A percentile compares a stretch with the other conserved stretches of the same genome.
phyloP scores from a whole-genome alignment of 2,329 filamentous ascomycete genomes.

The Hawksworthiomyces lignivorus region DNA sequence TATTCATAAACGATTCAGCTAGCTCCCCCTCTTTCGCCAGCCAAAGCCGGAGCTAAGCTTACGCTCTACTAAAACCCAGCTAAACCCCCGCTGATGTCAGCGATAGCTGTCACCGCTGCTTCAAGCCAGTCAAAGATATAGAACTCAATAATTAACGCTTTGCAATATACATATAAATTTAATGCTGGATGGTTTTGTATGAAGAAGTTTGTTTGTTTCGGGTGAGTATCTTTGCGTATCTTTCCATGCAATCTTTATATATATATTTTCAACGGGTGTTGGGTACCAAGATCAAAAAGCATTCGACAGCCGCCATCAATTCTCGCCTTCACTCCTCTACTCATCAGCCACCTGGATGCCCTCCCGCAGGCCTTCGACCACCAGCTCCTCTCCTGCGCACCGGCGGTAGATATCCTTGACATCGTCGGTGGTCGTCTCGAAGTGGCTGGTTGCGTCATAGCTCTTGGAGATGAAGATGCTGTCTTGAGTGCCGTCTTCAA shows the following conservation, averaged over 20 bases:
- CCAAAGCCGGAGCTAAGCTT: neutral
- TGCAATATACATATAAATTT: neutral
- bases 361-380: conserved; percentile 80
- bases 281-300: too few relatives aligned
- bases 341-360: conserved; percentile 67
- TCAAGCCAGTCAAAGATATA: too few relatives aligned
- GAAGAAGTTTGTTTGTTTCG: too few relatives aligned
- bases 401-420: conserved; percentile 89
- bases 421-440: conserved; percentile 86
- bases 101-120: too few relatives aligned
- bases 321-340: conserved; percentile 26
- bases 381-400: conserved; percentile 74
- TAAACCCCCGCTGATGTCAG: conserved; percentile 2
- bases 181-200: too few relatives aligned
- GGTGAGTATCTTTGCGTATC: too few relatives aligned
- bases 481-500: conserved; percentile 74
- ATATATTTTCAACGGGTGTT: too few relatives aligned
- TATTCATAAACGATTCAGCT: too few relatives aligned
- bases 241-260: too few relatives aligned
- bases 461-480: conserved; percentile 98
- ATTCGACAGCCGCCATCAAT: too few relatives aligned
- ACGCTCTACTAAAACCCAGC: neutral
- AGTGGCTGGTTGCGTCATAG: conserved; percentile 96
- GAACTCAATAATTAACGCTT: too few relatives aligned
- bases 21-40: neutral